Evolutionary conservation across 805 yeast species (phyloP).

Genomic region (Zygotorulaspora danielsina): DNA sequence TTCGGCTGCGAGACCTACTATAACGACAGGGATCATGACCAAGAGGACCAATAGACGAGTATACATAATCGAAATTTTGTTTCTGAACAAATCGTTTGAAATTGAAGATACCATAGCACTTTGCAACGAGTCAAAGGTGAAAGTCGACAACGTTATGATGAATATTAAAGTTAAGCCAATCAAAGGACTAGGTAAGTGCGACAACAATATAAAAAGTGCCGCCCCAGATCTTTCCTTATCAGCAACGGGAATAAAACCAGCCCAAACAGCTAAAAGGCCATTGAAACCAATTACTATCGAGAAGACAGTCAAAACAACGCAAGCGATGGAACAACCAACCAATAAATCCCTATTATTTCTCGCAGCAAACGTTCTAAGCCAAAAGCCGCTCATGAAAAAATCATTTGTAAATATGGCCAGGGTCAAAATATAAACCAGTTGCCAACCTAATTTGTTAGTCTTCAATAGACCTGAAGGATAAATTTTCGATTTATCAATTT

Average conservation of each 20-base stretch:
- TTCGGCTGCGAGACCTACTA: constrained; percentile 79
- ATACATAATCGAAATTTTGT: constrained; percentile 61
- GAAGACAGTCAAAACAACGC: constrained; percentile 57
- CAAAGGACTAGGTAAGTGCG: constrained; percentile 79
- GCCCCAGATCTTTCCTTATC: constrained; percentile 51
- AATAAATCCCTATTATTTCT: constrained; percentile 67
- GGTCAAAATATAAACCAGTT: constrained; percentile 73
- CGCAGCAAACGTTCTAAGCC: constrained; percentile 93
- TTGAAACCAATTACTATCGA: constrained; percentile 73
- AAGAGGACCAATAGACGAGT: constrained; percentile 66
- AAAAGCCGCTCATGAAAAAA: constrained; percentile 84
- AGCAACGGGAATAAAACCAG: constrained; percentile 52
- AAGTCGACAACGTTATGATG: constrained; percentile 68
- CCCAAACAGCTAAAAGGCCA: constrained; percentile 89
- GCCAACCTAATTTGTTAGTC: constrained; percentile 79
- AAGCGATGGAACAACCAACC: constrained; percentile 73
- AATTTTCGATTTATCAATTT: constrained; percentile 54
- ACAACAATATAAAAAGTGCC: constrained; percentile 68
- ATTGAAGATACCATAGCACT: constrained; percentile 84
- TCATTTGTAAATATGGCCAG: constrained; percentile 89
- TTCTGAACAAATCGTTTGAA: constrained; percentile 86
- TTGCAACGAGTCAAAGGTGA: constrained; percentile 85
- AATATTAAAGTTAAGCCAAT: constrained; percentile 78
- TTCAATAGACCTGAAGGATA: constrained; percentile 62
- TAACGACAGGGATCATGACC: constrained; percentile 81